Evolutionary conservation across 805 yeast genomes (phyloP).

Genomic region (Sugiyamaella chiloensis): DNA sequence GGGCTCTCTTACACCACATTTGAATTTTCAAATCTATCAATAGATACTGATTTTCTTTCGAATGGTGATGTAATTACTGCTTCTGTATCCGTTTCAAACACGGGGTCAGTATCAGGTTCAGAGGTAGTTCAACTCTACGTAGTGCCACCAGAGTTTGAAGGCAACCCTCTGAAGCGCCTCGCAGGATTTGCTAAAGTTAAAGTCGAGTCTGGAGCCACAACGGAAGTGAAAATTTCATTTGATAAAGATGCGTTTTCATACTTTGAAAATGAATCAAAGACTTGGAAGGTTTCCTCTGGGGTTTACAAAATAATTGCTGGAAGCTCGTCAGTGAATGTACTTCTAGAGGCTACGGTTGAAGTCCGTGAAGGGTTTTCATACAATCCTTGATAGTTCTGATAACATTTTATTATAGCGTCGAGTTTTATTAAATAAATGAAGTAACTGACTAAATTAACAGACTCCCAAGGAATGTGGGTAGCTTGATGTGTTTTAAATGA

Average conservation of each 20-base stretch:
- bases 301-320: neutral
- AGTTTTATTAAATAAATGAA: too few relatives aligned
- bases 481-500: too few relatives aligned
- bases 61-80: constrained; percentile 38
- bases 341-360: neutral
- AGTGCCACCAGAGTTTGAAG: constrained; percentile 33
- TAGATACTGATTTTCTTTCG: neutral
- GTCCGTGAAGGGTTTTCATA: neutral
- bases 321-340: neutral
- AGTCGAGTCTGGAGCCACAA: constrained; percentile 44
- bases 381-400: neutral
- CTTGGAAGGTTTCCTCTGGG: neutral
- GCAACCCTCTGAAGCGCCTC: constrained; percentile 56
- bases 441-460: too few relatives aligned
- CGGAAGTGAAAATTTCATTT: constrained; percentile 35
- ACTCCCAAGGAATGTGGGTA: too few relatives aligned
- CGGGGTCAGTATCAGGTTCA: constrained; percentile 47
- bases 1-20: constrained; percentile 61
- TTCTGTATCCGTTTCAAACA: constrained; percentile 45
- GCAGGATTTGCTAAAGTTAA: constrained; percentile 53
- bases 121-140: constrained; percentile 57
- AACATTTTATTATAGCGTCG: too few relatives aligned
- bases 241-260: neutral
- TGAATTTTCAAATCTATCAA: constrained; percentile 37
- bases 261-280: neutral